Evolutionary conservation across 805 yeast species (phyloP).

Genomic region (Candida loeiensis): DNA sequence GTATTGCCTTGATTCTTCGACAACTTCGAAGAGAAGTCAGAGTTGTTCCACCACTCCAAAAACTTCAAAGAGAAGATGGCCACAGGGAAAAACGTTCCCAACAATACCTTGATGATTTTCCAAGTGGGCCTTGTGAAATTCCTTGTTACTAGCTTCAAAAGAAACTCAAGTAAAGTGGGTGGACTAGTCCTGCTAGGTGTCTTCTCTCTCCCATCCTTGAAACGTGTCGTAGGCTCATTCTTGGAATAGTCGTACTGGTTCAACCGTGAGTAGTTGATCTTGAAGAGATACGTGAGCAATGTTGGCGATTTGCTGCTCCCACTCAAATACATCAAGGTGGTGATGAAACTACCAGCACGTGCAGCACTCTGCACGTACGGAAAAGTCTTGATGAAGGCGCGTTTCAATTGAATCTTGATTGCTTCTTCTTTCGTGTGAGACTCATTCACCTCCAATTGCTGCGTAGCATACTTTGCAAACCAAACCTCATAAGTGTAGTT

Average conservation of each 20-base stretch:
- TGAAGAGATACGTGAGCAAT: slow-evolving; percentile 55
- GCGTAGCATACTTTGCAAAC: slow-evolving; percentile 56
- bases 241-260: slow-evolving; percentile 47
- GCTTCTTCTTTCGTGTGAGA: slow-evolving; percentile 21
- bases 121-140: slow-evolving; percentile 26
- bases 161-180: slow-evolving; percentile 35
- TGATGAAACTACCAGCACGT: slow-evolving; percentile 48
- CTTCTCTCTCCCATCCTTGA: slow-evolving; percentile 5
- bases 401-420: slow-evolving; percentile 26
- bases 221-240: slow-evolving; percentile 23
- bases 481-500: slow-evolving; percentile 61
- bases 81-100: slow-evolving; percentile 65
- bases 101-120: slow-evolving; percentile 27
- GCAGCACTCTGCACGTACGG: slow-evolving; percentile 53
- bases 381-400: slow-evolving; percentile 52
- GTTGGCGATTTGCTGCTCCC: slow-evolving; percentile 64
- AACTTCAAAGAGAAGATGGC: slow-evolving; percentile 80
- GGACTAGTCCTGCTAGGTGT: slow-evolving; percentile 36
- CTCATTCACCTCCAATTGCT: slow-evolving; percentile 30
- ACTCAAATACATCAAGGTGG: slow-evolving; percentile 63
- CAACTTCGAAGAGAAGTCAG: slow-evolving; percentile 62
- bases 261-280: slow-evolving; percentile 63
- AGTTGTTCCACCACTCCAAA: slow-evolving; percentile 89
- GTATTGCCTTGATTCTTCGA: slow-evolving; percentile 45
- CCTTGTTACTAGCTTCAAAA: slow-evolving; percentile 21